Conservation (phyloP, 2,329 filamentous ascomycete genomes). For the Helotiales sp. region DNA sequence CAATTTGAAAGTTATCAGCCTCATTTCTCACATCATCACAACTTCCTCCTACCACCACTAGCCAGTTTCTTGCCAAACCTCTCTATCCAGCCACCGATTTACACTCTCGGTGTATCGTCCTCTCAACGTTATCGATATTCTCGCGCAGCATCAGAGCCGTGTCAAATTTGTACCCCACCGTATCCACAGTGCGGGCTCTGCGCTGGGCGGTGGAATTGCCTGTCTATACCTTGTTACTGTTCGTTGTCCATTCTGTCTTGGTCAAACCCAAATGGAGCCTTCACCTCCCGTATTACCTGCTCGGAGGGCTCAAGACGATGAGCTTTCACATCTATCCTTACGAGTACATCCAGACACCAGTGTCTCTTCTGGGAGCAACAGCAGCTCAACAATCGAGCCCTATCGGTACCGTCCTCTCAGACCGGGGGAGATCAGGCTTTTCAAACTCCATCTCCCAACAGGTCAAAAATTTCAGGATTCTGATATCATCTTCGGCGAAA, state of each 20-base stretch:
- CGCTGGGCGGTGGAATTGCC: background rate
- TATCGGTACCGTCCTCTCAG: background rate
- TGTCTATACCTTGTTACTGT: no score
- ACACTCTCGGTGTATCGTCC: background rate
- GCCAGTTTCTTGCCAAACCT: background rate
- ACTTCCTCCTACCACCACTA: background rate
- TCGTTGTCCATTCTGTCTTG: background rate
- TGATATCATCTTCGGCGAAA: background rate
- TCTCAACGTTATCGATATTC: background rate
- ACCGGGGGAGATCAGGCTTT: background rate
- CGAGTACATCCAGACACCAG: background rate
- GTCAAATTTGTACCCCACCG: background rate
- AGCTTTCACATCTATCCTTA: background rate
- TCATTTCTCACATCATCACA: background rate
- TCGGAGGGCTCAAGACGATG: background rate
- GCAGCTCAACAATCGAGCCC: background rate
- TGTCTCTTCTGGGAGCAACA: background rate
- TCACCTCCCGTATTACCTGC: background rate
- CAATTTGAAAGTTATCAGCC: background rate
- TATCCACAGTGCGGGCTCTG: background rate
- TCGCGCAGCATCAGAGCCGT: background rate
- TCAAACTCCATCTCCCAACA: background rate
- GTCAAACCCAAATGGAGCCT: background rate
- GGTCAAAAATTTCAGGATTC: background rate
- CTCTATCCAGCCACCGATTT: no score